Base-by-base conservation (phyloP, 2,329 filamentous ascomycete genomes). In the Stagonosporopsis cucurbitacearum region DNA sequence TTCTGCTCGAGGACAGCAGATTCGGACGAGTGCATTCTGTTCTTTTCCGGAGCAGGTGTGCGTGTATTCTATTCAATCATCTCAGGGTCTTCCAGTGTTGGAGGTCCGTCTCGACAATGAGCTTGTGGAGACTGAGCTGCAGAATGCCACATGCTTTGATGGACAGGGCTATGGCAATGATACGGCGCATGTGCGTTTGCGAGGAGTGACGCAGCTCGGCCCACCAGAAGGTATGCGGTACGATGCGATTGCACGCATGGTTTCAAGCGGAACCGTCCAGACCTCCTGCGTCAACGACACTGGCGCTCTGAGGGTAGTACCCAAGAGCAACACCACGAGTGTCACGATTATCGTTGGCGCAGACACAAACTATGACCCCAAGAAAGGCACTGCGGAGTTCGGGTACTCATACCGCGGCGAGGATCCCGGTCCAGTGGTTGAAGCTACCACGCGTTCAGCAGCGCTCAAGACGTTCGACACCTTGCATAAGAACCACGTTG, bases 301-400 rank as follows among this genome's bases (percentile, higher is more conserved):
- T 2, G 58, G 54, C 5, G 46, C 53, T 2, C 22, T 71, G 20
- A 47, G 20, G 1, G 45, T 72, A 4, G 17, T 8, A 2, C 46
- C 62, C 11, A 11, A n/a, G 1, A 46, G 46, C 12, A 39, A 59
- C 4, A 60, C 70, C 6, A 68, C 56, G 2, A 65, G 60, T 9
- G 37, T 78, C 9, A 72, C 74, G 7, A 59, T 85, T 6, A 70
- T 84, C 0, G 64, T 84, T 15, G 76, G 77, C 1, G 74, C 74
- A 2, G 73, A 65, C 2, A 83, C 82, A 1, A 76, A 84, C 54
- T 86, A 82, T 50, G 81, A 85, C 43, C 71, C 79, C 49, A 79
- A 72, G 3, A 79, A 80, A 30, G 83, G 84, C 1, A 82, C 78
- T 42, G 68, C 73, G 0, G 73, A 71, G 15, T 64, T 63, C 53